Conservation (phyloP, 2,329 filamentous ascomycete genomes). For the Zarea fungicola region DNA sequence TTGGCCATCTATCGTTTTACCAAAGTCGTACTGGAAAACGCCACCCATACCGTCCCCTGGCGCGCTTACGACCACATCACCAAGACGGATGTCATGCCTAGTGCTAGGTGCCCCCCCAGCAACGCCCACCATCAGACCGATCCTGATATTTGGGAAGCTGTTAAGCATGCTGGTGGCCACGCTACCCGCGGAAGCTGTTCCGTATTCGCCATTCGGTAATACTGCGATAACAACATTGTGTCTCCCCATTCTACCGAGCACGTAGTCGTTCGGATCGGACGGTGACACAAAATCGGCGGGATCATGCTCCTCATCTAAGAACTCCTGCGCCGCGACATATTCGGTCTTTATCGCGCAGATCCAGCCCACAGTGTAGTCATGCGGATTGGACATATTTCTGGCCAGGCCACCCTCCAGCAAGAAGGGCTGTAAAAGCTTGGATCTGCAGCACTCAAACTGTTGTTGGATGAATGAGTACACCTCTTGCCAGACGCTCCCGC, state of each 20-base stretch:
- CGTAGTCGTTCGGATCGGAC: slow-evolving; percentile 17
- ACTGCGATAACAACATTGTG: slow-evolving; percentile 21
- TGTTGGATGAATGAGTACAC: too few relatives aligned
- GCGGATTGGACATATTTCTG: background rate
- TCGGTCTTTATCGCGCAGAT: slow-evolving; percentile 36
- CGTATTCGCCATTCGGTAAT: slow-evolving; percentile 17
- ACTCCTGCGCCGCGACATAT: slow-evolving; percentile 29
- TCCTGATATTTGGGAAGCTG: slow-evolving; percentile 26
- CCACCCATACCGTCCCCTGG: slow-evolving; percentile 8
- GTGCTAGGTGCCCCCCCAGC: slow-evolving; percentile 31
- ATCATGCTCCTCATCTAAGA: slow-evolving; percentile 35
- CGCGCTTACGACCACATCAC: slow-evolving; percentile 21
- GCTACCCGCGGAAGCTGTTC: slow-evolving; percentile 16
- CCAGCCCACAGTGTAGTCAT: slow-evolving; percentile 36
- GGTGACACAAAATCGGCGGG: slow-evolving; percentile 8
- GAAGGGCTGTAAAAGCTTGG: too few relatives aligned
- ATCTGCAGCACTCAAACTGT: too few relatives aligned
- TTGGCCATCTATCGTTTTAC: slow-evolving; percentile 18
- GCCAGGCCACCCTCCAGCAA: too few relatives aligned
- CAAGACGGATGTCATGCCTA: slow-evolving; percentile 30
- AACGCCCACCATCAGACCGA: slow-evolving; percentile 26
- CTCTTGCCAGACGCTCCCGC: too few relatives aligned
- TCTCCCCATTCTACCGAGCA: slow-evolving; percentile 14
- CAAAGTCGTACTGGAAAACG: slow-evolving; percentile 24
- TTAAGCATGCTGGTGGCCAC: slow-evolving; percentile 25